Evolutionary conservation across 2,329 filamentous ascomycete genomes (phyloP).

Genomic region (Fusarium hostae): DNA sequence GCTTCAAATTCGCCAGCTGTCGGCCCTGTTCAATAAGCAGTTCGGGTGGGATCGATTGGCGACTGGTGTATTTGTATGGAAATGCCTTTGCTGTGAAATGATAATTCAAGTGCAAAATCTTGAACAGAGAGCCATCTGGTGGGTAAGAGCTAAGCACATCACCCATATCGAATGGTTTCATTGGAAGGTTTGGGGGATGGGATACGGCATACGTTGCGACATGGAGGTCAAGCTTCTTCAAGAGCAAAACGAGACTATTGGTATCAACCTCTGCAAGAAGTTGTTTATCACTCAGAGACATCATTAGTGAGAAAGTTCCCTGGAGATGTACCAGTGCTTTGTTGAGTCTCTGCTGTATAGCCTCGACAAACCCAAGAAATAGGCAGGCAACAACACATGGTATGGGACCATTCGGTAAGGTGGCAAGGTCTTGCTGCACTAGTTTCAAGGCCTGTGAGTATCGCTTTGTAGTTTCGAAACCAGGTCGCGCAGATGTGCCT

Average conservation of each 20-base stretch:
- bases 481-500: not conserved
- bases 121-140: conserved; percentile 5
- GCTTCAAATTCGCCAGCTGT: conserved; percentile 24
- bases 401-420: conserved; percentile 7
- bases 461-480: conserved; percentile 8
- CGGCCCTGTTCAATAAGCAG: conserved; percentile 39
- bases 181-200: conserved; percentile 16
- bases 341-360: conserved; percentile 23
- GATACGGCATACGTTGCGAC: conserved; percentile 29
- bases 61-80: conserved; percentile 28
- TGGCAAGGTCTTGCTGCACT: conserved; percentile 28
- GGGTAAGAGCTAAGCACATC: not conserved
- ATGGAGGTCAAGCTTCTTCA: conserved; percentile 37
- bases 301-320: conserved; percentile 24
- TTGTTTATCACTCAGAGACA: not conserved
- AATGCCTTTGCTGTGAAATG: conserved; percentile 26
- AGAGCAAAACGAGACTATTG: conserved; percentile 6
- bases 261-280: not conserved
- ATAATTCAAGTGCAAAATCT: conserved; percentile 23
- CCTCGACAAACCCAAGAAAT: conserved; percentile 23
- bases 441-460: conserved; percentile 26
- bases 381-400: conserved; percentile 35
- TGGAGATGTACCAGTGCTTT: conserved; percentile 16
- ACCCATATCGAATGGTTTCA: not conserved
- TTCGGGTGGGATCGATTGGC: conserved; percentile 15